phyloP scores from a whole-genome alignment of 1,284 basidiomycete genomes.

The Mrakiaceae sp. region DNA sequence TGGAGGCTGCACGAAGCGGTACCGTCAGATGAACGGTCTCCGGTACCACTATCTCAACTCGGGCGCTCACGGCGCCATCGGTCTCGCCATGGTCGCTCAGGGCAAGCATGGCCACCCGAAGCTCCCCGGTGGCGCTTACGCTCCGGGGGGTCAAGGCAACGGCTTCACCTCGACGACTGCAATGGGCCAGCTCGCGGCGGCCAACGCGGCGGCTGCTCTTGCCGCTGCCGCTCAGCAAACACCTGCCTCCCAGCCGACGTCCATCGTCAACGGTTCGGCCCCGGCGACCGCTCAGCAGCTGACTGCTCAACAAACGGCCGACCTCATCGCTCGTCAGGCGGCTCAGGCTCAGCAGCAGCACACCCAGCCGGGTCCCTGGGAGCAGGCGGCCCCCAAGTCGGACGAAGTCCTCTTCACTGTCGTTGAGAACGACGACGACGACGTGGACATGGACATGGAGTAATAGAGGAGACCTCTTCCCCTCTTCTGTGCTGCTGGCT shows the following conservation, averaged over 20 bases:
- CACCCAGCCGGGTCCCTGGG: not conserved
- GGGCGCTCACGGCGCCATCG: slow-evolving; percentile 83
- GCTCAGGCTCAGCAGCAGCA: not conserved
- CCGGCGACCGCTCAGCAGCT: not conserved
- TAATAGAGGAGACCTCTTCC: not conserved
- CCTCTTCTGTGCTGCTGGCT: no score
- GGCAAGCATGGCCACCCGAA: slow-evolving; percentile 52
- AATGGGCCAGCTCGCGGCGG: not conserved
- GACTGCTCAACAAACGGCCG: not conserved
- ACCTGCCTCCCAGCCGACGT: not conserved
- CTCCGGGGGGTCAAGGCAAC: not conserved
- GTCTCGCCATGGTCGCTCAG: slow-evolving; percentile 68
- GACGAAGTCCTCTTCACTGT: slow-evolving; percentile 16
- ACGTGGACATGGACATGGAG: slow-evolving; percentile 17
- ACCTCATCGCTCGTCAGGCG: not conserved
- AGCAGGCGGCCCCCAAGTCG: not conserved
- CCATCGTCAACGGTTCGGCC: not conserved
- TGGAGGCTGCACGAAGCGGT: slow-evolving; percentile 75
- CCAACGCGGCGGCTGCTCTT: not conserved
- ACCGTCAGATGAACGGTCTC: slow-evolving; percentile 92
- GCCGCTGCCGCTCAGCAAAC: not conserved
- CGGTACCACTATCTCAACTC: slow-evolving; percentile 46
- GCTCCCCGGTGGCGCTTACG: not conserved
- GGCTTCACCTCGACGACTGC: not conserved
- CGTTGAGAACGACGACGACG: slow-evolving; percentile 6